Percentiles rank a stretch among this genome's conserved stretches.
Conservation (phyloP, 177 flowering plant genomes). For the Vitis hybrid region DNA sequence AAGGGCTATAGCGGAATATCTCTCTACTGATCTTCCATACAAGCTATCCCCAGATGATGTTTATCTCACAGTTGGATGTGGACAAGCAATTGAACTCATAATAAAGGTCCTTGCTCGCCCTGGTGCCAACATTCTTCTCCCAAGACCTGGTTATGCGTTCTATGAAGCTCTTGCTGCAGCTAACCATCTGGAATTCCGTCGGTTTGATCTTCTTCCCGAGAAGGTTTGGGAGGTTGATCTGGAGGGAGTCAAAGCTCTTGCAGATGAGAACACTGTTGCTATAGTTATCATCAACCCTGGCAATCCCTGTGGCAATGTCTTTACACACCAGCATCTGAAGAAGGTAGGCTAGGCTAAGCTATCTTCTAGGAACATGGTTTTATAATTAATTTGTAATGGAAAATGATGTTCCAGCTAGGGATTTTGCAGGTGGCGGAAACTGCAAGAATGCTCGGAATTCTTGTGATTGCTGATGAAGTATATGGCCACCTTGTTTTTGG, state of each 20-base stretch:
- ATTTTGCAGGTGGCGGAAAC: constrained; percentile 49
- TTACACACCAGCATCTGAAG: constrained; percentile 22
- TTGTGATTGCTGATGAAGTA: constrained; percentile 58
- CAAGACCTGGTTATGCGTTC: constrained; percentile 45
- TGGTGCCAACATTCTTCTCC: constrained; percentile 50
- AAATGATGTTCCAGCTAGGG: too few species aligned
- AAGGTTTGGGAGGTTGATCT: constrained; percentile 36
- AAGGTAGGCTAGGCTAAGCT: constrained; percentile 14
- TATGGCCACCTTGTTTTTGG: constrained; percentile 48
- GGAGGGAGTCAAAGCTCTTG: constrained; percentile 24
- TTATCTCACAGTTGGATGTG: constrained; percentile 38
- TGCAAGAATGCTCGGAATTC: constrained; percentile 45
- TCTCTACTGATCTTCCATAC: constrained; percentile 41
- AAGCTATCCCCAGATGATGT: constrained; percentile 39
- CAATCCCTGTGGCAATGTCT: constrained; percentile 39
- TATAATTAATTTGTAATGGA: too few species aligned
- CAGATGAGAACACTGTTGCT: constrained; percentile 37
- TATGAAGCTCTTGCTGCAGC: constrained; percentile 35
- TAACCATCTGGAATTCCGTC: constrained; percentile 33
- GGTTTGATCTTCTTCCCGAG: constrained; percentile 43
- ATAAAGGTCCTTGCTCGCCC: constrained; percentile 37
- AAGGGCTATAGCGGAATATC: constrained; percentile 48
- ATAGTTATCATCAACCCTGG: constrained; percentile 33
- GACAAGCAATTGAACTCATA: constrained; percentile 42
- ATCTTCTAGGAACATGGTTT: too few species aligned